Conservation (phyloP, 163 green algal genomes). For the Scenedesmus sp. region DNA sequence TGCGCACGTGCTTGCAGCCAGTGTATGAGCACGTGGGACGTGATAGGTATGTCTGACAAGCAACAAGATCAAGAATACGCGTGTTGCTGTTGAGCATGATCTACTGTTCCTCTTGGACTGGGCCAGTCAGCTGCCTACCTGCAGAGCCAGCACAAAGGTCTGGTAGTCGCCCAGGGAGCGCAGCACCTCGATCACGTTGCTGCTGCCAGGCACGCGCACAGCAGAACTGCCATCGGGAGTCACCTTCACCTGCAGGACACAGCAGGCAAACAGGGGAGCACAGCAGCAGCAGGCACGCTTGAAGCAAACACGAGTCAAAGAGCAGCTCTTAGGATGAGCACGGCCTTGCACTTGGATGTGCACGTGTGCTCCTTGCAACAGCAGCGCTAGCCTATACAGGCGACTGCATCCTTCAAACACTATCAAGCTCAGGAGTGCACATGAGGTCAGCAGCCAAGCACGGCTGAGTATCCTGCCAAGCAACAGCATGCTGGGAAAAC, state of each 20-base stretch:
- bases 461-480: background rate
- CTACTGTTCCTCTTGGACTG: too few species aligned
- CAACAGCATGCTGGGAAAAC: background rate
- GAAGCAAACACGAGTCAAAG: background rate
- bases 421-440: too few species aligned
- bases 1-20: too few species aligned
- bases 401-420: background rate
- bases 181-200: slow-evolving; percentile 67
- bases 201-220: slow-evolving; percentile 36
- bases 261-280: background rate
- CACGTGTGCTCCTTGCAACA: too few species aligned
- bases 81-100: too few species aligned
- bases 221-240: slow-evolving; percentile 21
- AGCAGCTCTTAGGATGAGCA: too few species aligned
- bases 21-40: background rate
- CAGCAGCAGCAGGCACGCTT: background rate
- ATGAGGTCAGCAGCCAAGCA: too few species aligned
- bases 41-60: too few species aligned
- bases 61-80: background rate
- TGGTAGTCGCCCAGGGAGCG: slow-evolving; percentile 58
- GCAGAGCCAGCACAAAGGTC: slow-evolving; percentile 69
- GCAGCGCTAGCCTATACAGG: background rate
- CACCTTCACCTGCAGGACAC: slow-evolving; percentile 15
- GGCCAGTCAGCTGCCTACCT: slow-evolving; percentile 45
- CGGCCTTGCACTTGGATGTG: too few species aligned